Evolutionary conservation across 1,284 basidiomycete genomes (phyloP).

Genomic region (Cryptococcus hybrid): DNA sequence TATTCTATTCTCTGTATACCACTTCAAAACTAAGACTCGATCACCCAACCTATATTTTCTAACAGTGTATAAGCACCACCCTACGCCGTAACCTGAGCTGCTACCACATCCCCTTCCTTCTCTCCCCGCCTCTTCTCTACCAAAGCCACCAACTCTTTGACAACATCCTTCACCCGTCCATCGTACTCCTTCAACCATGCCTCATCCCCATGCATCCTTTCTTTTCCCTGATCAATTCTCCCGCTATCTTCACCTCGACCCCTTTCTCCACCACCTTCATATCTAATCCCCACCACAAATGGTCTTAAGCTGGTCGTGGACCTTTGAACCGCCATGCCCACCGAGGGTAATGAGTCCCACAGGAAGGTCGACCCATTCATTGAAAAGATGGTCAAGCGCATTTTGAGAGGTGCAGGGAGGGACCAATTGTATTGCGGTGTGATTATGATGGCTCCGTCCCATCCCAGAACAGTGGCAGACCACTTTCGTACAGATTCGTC

Average conservation of each 20-base stretch:
- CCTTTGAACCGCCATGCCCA: conserved; percentile 21
- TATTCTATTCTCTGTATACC: too few species aligned
- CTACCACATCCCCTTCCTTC: neutral
- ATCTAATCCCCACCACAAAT: conserved; percentile 17
- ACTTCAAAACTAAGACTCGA: too few species aligned
- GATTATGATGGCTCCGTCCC: conserved; percentile 23
- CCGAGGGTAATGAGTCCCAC: conserved; percentile 22
- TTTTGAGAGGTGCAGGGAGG: conserved; percentile 28
- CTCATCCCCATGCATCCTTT: conserved; percentile 15
- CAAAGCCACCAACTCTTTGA: conserved; percentile 5
- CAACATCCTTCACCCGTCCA: conserved; percentile 2
- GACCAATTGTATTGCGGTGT: conserved; percentile 35
- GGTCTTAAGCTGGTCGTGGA: conserved; percentile 5
- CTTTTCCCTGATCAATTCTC: conserved; percentile 16
- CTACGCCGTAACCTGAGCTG: neutral
- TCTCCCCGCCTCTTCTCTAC: conserved; percentile 4
- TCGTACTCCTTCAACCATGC: conserved; percentile 12
- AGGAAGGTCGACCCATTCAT: conserved; percentile 28
- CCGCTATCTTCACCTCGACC: conserved; percentile 17
- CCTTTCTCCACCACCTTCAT: conserved; percentile 15
- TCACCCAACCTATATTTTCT: too few species aligned
- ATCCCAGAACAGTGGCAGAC: conserved; percentile 15
- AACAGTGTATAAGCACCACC: too few species aligned
- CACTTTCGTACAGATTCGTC: conserved; percentile 15
- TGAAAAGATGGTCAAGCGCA: conserved; percentile 30